Evolutionary conservation across 2,329 filamentous ascomycete genomes (phyloP).

Genomic region (Arthrobotrys iridis): DNA sequence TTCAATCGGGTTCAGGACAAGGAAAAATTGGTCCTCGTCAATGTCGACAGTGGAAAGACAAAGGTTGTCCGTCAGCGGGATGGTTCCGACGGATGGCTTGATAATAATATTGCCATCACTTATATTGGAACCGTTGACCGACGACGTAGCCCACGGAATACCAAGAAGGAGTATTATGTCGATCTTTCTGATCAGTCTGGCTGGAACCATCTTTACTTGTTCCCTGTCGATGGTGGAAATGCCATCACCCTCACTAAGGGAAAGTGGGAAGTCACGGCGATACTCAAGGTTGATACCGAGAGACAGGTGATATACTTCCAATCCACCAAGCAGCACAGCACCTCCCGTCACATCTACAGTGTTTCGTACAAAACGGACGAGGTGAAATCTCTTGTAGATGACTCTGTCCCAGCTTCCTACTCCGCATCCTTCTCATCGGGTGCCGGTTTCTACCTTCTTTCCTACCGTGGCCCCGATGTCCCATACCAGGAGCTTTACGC

Average conservation of each 20-base stretch:
- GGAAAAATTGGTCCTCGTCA: constrained; percentile 71
- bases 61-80: constrained; percentile 65
- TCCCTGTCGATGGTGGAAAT: constrained; percentile 68
- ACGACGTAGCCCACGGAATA: constrained; percentile 29
- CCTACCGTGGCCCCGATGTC: constrained; percentile 73
- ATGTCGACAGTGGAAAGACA: constrained; percentile 66
- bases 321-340: constrained; percentile 73
- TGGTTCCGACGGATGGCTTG: constrained; percentile 66
- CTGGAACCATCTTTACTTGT: constrained; percentile 74
- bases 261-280: constrained; percentile 72
- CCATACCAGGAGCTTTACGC: constrained; percentile 75
- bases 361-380: constrained; percentile 69
- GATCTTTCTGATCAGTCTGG: constrained; percentile 74
- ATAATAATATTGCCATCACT: constrained; percentile 67
- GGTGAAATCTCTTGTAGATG: constrained; percentile 70
- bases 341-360: constrained; percentile 74
- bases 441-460: constrained; percentile 73
- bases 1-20: constrained; percentile 76
- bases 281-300: constrained; percentile 70
- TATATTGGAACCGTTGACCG: constrained; percentile 61
- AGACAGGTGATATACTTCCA: constrained; percentile 72
- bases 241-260: constrained; percentile 71
- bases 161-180: constrained; percentile 68
- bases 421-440: constrained; percentile 72
- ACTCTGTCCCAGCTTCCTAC: constrained; percentile 70